These are phyloP conservation scores for Penicillium decumbens DNA, from an alignment of 2,329 filamentous ascomycete genomes.

Conservation along the genomic window DNA sequence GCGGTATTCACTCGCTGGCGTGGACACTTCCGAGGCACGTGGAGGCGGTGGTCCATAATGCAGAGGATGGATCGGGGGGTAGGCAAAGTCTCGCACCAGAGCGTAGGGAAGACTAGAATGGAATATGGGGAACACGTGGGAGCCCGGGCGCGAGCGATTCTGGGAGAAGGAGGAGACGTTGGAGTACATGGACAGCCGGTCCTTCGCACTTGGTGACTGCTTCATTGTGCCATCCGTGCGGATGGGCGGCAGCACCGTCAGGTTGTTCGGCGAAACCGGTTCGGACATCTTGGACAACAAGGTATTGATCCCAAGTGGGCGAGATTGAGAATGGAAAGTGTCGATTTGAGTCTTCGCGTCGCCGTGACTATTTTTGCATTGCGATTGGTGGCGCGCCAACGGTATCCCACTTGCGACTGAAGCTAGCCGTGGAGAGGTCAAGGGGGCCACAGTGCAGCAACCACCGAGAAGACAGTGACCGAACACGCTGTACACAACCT, in stretches of 20 bases:
- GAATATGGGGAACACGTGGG: slow-evolving; percentile 76
- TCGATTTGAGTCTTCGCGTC: slow-evolving; percentile 22
- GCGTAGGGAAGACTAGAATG: slow-evolving; percentile 82
- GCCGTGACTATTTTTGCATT: slow-evolving; percentile 33
- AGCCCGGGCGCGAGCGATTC: slow-evolving; percentile 68
- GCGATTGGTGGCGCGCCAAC: slow-evolving; percentile 24
- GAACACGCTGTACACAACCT: neutral
- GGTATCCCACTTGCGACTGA: slow-evolving; percentile 21
- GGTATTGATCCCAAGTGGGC: slow-evolving; percentile 7
- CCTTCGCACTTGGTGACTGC: slow-evolving; percentile 73
- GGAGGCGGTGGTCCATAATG: slow-evolving; percentile 88
- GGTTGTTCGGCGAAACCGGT: slow-evolving; percentile 28
- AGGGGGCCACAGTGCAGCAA: neutral
- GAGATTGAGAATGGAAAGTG: slow-evolving; percentile 14
- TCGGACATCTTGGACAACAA: slow-evolving; percentile 36
- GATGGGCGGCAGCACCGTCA: slow-evolving; percentile 44
- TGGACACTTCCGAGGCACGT: slow-evolving; percentile 70
- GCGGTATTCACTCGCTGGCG: slow-evolving; percentile 73
- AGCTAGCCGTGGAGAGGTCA: neutral
- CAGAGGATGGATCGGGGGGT: slow-evolving; percentile 72
- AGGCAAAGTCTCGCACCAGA: slow-evolving; percentile 94
- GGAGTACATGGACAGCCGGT: slow-evolving; percentile 80
- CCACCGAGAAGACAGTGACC: neutral
- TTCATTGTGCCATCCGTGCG: slow-evolving; percentile 51
- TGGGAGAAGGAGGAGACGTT: slow-evolving; percentile 56